Evolutionary conservation across 108 stramenopile genomes (phyloP).

Genomic region (Fistulifera pelliculosa): DNA sequence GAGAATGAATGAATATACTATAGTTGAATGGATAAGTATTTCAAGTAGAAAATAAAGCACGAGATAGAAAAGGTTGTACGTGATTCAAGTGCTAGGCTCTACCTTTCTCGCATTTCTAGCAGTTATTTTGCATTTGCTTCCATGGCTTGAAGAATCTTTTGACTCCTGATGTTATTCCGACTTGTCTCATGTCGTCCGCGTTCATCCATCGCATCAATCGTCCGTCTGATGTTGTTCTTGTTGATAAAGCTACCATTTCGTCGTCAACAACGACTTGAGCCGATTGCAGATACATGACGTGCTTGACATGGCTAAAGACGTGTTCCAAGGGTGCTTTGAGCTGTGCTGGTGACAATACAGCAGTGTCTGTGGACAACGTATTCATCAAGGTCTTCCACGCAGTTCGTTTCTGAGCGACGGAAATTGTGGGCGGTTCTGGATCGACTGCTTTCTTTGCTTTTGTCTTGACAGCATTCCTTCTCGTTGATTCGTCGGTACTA

Average conservation of each 20-base stretch:
- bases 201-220: slow-evolving; percentile 66
- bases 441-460: slow-evolving; percentile 12
- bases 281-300: slow-evolving; percentile 64
- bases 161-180: slow-evolving; percentile 78
- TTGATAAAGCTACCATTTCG: slow-evolving; percentile 7
- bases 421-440: slow-evolving; percentile 6
- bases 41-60: too few relatives aligned
- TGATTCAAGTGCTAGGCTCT: too few relatives aligned
- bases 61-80: too few relatives aligned
- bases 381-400: slow-evolving; percentile 26
- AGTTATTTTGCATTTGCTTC: slow-evolving; percentile 6
- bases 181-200: slow-evolving; percentile 52
- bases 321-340: slow-evolving; percentile 66
- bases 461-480: slow-evolving; percentile 24
- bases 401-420: too few relatives aligned
- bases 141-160: slow-evolving; percentile 57
- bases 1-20: too few relatives aligned
- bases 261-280: neutral
- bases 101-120: too few relatives aligned
- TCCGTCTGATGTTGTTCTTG: slow-evolving; percentile 37
- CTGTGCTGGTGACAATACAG: too few relatives aligned
- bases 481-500: slow-evolving; percentile 17
- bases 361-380: slow-evolving; percentile 8
- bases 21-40: too few relatives aligned
- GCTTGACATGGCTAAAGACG: slow-evolving; percentile 73